Base-by-base conservation (phyloP, 1,284 basidiomycete species). In the Ustilago vetiveriae region DNA sequence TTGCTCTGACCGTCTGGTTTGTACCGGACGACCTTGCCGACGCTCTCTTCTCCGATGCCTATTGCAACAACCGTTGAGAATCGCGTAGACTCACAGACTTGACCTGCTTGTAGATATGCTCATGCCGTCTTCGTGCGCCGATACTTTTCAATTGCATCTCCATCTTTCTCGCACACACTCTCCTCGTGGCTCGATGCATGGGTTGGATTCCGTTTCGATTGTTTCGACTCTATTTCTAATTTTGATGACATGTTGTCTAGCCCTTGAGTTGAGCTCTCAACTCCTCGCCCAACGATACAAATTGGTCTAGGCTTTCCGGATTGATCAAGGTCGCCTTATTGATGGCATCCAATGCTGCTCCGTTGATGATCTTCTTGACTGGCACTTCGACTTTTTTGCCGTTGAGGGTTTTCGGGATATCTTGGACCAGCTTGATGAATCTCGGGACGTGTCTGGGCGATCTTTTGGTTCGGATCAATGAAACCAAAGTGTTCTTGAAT, bases 321-420 rank as follows among this genome's bases (percentile, higher is more conserved):
- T 92, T 93, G 33, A 87, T 85, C 66, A 92, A 82, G 8, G 91
- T 92, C 13, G 90, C 86, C 16, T 86, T 87, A 82, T 93, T 92
- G 64, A 92, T 88, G 58, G 84, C 87, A 29, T 86, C 85, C 42
- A 90, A 75, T 11, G 87, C 84, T 1, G 90, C 87, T n/a, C 91
- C 90, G 80, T 92, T 92, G 84, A 92, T 88, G 72, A 92, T 44
- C 86, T 91, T 92, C 82, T 90, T 91, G 27, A 90, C 88, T 9
- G 90, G 86, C 11, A 92, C 89, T 82, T 94, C 92, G 45, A 93
- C 90, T 39, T 89, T 87, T 81, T 94, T 94, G 29, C 90, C 89
- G 69, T 93, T 94, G 50, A 92, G 83, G 13, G 92, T 94, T 81
- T 92, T 64, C 13, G 91, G 91, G 24, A 92, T 87, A 80, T 91